These are phyloP conservation scores for Suhomyces taliae DNA, from an alignment of 1,139 yeast species.

Conservation along the genomic window DNA sequence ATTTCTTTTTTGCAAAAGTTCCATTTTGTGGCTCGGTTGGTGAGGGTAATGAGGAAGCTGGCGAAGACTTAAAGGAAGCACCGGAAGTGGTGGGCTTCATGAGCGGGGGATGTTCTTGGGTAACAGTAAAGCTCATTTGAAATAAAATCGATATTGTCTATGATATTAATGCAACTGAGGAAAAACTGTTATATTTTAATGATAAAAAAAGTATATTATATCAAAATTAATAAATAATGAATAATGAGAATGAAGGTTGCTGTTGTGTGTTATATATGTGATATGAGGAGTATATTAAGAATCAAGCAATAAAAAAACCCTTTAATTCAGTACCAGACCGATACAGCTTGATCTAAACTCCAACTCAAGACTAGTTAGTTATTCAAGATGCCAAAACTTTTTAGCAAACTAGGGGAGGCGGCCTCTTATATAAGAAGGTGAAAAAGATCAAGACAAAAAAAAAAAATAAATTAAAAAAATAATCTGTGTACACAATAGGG, in stretches of 20 bases:
- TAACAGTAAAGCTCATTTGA: not conserved
- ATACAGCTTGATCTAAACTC: not conserved
- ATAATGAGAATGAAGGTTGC: too few relatives aligned
- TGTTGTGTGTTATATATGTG: too few relatives aligned
- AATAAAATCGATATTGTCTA: not conserved
- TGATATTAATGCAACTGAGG: not conserved
- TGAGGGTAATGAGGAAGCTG: not conserved
- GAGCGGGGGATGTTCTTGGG: constrained; percentile 3
- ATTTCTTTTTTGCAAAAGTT: constrained; percentile 3
- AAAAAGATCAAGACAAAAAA: constrained; percentile 1
- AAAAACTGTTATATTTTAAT: too few relatives aligned
- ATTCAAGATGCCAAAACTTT: not conserved
- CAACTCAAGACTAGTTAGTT: not conserved
- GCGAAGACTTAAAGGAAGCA: not conserved
- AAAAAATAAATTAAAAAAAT: constrained; percentile 1
- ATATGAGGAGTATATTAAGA: not conserved
- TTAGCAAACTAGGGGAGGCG: constrained; percentile 4
- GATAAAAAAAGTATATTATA: too few relatives aligned
- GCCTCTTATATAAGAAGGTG: constrained; percentile 1
- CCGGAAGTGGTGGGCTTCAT: not conserved
- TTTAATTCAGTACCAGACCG: not conserved
- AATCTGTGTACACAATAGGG: constrained; percentile 3
- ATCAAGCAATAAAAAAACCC: not conserved
- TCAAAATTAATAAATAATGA: too few relatives aligned
- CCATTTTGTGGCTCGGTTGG: constrained; percentile 2